phyloP scores from a whole-genome alignment of 768 basidiomycete species.

The Amanita muscaria region DNA sequence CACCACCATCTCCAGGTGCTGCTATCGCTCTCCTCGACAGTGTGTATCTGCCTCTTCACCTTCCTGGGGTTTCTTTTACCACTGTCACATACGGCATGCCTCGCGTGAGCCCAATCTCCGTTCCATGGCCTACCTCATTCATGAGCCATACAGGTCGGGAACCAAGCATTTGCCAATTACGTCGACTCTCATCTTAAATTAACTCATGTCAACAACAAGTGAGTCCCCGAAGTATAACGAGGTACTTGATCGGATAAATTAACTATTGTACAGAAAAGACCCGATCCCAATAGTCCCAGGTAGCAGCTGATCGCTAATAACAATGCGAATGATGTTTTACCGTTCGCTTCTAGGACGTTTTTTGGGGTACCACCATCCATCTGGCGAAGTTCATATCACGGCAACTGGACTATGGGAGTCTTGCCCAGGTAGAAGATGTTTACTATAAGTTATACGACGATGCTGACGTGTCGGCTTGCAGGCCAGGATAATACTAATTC shows the following conservation, averaged over 20 bases:
- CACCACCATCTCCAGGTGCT: constrained; percentile 18
- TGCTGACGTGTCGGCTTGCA: constrained; percentile 14
- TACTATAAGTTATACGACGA: background rate
- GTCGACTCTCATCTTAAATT: constrained; percentile 15
- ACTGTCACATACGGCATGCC: constrained; percentile 36
- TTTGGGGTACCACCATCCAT: constrained; percentile 39
- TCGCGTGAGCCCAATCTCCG: constrained; percentile 19
- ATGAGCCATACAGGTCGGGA: constrained; percentile 22
- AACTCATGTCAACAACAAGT: constrained; percentile 17
- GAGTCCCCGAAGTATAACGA: background rate
- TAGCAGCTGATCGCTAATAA: background rate
- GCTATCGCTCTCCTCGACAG: constrained; percentile 38
- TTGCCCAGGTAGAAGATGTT: constrained; percentile 38
- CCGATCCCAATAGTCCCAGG: constrained; percentile 32
- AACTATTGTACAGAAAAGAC: constrained; percentile 22
- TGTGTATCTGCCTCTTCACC: constrained; percentile 43
- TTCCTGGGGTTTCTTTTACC: constrained; percentile 30
- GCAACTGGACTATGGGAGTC: constrained; percentile 36
- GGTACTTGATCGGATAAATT: background rate
- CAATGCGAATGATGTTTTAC: constrained; percentile 14
- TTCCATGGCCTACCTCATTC: background rate
- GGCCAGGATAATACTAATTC: constrained; percentile 52
- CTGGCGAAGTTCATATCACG: constrained; percentile 32
- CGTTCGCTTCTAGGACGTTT: constrained; percentile 20
- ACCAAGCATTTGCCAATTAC: constrained; percentile 20